Percentiles rank a stretch among this genome's conserved stretches.
phyloP scores from a whole-genome alignment of 768 basidiomycete genomes.

The Mycena pura region DNA sequence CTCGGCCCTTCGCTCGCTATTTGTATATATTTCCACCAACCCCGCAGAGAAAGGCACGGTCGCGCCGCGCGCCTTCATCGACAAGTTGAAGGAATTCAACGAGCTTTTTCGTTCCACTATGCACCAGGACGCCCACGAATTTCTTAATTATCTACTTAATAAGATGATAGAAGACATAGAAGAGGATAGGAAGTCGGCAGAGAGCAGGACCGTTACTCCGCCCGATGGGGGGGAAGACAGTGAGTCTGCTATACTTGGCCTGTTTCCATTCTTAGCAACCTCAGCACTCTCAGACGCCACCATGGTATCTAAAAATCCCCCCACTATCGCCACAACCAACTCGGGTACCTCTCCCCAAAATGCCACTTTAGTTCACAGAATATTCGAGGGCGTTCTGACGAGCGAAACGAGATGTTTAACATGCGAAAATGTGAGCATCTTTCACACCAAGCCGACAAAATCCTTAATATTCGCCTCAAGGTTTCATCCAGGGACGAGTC shows the following conservation, averaged over 20 bases:
- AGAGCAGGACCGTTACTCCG: slow-evolving; percentile 35
- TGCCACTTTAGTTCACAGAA: slow-evolving; percentile 84
- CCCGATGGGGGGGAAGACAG: slow-evolving; percentile 66
- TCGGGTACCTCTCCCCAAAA: slow-evolving; percentile 54
- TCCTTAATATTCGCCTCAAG: slow-evolving; percentile 43
- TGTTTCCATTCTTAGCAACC: neutral
- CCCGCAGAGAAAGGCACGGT: slow-evolving; percentile 84
- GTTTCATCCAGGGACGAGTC: slow-evolving; percentile 93
- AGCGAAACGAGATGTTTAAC: slow-evolving; percentile 98
- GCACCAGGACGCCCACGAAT: slow-evolving; percentile 99
- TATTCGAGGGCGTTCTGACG: slow-evolving; percentile 93
- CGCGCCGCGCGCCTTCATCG: slow-evolving; percentile 89
- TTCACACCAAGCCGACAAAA: slow-evolving; percentile 6
- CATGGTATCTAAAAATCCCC: slow-evolving; percentile 52
- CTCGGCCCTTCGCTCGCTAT: slow-evolving; percentile 93
- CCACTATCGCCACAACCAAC: slow-evolving; percentile 48
- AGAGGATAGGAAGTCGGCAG: slow-evolving; percentile 60
- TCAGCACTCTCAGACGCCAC: slow-evolving; percentile 69
- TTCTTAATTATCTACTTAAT: slow-evolving; percentile 93
- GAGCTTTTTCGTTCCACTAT: slow-evolving; percentile 88
- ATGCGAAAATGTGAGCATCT: slow-evolving; percentile 86
- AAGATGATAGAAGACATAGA: slow-evolving; percentile 93
- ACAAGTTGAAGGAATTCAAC: slow-evolving; percentile 92
- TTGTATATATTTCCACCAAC: slow-evolving; percentile 80
- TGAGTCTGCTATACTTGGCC: slow-evolving; percentile 50